Percentiles rank a stretch among this genome's conserved stretches.
phyloP scores from a whole-genome alignment of 2,329 filamentous ascomycete genomes.

The Cercospora nicotianae region DNA sequence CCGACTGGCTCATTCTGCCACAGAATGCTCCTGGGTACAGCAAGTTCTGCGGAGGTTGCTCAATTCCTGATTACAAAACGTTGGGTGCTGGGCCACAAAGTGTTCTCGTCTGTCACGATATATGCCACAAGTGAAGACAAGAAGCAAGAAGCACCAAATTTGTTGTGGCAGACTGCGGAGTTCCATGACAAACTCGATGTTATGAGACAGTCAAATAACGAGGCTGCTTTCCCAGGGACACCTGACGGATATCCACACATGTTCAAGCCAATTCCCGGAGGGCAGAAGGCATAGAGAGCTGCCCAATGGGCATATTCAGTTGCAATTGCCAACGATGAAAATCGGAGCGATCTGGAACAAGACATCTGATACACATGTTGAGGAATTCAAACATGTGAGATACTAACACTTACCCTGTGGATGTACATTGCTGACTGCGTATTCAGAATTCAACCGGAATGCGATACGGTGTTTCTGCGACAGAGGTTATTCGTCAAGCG shows the following conservation, averaged over 20 bases:
- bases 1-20: not conserved
- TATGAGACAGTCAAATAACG: not conserved
- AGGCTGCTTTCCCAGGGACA: not conserved
- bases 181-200: not conserved
- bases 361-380: too few relatives aligned
- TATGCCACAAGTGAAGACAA: not conserved
- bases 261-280: not conserved
- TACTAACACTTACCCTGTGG: too few relatives aligned
- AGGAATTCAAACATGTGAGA: too few relatives aligned
- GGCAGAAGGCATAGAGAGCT: not conserved
- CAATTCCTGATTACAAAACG: not conserved
- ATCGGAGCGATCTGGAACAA: too few relatives aligned
- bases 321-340: too few relatives aligned
- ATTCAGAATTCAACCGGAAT: too few relatives aligned
- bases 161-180: not conserved
- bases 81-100: not conserved
- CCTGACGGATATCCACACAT: not conserved
- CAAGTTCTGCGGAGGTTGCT: not conserved
- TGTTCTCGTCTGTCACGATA: not conserved
- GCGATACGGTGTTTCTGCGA: too few relatives aligned
- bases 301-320: not conserved
- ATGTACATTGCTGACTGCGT: too few relatives aligned
- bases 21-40: not conserved
- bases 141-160: not conserved
- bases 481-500: too few relatives aligned